Conservation (phyloP, 2,329 filamentous ascomycete genomes). For the Ceratocystis eucalypticola region DNA sequence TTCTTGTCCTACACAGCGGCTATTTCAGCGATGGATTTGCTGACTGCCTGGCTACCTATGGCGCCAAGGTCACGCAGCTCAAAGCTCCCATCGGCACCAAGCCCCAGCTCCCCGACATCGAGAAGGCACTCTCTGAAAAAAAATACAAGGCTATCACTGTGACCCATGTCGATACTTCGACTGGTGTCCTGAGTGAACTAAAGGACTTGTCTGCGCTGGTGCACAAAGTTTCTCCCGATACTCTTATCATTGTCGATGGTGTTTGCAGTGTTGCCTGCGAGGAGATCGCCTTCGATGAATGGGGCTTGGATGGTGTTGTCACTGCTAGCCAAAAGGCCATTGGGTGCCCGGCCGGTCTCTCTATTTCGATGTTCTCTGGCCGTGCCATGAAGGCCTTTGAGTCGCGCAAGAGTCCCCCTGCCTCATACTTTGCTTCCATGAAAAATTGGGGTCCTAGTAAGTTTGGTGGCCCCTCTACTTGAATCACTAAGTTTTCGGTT, state of each 20-base stretch:
- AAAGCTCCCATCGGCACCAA: slow-evolving; percentile 79
- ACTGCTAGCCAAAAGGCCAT: slow-evolving; percentile 97
- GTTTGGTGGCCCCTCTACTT: slow-evolving; percentile 23
- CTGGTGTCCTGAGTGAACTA: slow-evolving; percentile 85
- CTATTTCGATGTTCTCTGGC: slow-evolving; percentile 85
- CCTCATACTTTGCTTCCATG: slow-evolving; percentile 89
- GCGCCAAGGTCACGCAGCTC: slow-evolving; percentile 76
- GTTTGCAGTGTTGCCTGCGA: slow-evolving; percentile 95
- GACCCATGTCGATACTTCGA: slow-evolving; percentile 95
- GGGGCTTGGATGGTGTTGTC: slow-evolving; percentile 82
- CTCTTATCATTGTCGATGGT: slow-evolving; percentile 82
- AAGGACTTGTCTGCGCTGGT: slow-evolving; percentile 72
- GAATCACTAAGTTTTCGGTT: slow-evolving; percentile 12
- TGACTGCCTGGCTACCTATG: slow-evolving; percentile 83
- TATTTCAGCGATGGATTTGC: slow-evolving; percentile 96
- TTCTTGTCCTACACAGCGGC: slow-evolving; percentile 83
- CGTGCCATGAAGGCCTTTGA: slow-evolving; percentile 72
- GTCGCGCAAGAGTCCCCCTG: slow-evolving; percentile 64
- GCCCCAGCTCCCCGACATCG: slow-evolving; percentile 74
- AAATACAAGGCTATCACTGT: slow-evolving; percentile 90
- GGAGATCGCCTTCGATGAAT: slow-evolving; percentile 90
- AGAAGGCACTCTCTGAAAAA: slow-evolving; percentile 77
- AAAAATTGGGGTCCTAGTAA: slow-evolving; percentile 91
- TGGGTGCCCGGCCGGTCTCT: slow-evolving; percentile 84
- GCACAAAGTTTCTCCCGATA: slow-evolving; percentile 76